These are phyloP conservation scores for Zymoseptoria crescenta DNA, from an alignment of 2,329 filamentous ascomycete species.

Conservation along the genomic window DNA sequence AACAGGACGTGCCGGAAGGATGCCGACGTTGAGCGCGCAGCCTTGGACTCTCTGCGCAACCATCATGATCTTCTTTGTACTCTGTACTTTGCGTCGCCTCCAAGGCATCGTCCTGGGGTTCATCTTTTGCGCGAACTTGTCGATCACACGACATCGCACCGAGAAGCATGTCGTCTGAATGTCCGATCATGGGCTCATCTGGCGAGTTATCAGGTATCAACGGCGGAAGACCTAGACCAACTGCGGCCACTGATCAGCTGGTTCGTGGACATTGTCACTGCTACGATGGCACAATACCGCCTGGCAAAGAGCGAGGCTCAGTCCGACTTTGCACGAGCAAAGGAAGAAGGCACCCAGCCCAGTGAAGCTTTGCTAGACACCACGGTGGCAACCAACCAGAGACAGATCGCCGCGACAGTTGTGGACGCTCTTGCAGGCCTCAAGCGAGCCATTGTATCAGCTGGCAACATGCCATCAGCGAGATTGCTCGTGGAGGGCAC, in stretches of 20 bases:
- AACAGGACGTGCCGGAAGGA: constrained; percentile 54
- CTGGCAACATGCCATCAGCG: constrained; percentile 15
- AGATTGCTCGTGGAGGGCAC: constrained; percentile 35
- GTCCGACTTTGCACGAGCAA: constrained; percentile 38
- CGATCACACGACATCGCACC: constrained; percentile 49
- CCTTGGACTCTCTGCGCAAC: constrained; percentile 52
- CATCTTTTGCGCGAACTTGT: constrained; percentile 48
- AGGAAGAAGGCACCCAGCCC: constrained; percentile 29
- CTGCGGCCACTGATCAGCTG: constrained; percentile 46
- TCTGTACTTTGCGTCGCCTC: constrained; percentile 51
- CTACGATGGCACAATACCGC: constrained; percentile 48
- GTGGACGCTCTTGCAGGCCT: constrained; percentile 46
- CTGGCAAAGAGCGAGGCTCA: constrained; percentile 52
- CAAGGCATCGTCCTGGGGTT: constrained; percentile 45
- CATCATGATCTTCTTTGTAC: constrained; percentile 55
- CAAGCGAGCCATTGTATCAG: constrained; percentile 39
- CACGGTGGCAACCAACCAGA: constrained; percentile 50
- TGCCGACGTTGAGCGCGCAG: constrained; percentile 43
- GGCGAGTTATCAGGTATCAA: constrained; percentile 49
- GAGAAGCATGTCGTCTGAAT: constrained; percentile 52
- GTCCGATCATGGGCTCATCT: constrained; percentile 52
- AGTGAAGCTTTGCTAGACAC: constrained; percentile 42
- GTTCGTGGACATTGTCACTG: constrained; percentile 46
- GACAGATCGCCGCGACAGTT: constrained; percentile 48
- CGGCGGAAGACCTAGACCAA: constrained; percentile 38